Base-by-base conservation (phyloP, 192 early-diverging fungal genomes). In the Backusella tarrabulga region DNA sequence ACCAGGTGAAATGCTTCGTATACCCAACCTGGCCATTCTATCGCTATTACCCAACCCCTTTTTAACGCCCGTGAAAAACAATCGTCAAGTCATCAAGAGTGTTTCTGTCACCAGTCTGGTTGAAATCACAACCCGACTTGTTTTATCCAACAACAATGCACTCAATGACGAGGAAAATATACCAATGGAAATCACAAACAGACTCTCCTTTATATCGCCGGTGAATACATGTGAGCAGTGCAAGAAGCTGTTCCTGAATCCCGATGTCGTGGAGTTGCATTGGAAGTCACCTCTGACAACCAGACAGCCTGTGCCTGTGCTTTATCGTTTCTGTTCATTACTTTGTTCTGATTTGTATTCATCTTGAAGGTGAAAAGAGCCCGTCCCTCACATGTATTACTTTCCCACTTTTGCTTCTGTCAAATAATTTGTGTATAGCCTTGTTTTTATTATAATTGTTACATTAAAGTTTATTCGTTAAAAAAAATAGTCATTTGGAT, bases 61-160 rank as follows among this genome's bases (percentile, higher is more conserved):
- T 12, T 5, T 26, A 63, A 3, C 56, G 3, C 56, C 56, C 14
- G 56, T 29, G 9, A 63, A 29, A 8, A 6, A 1, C 56, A 29
- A 63, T 12, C 56, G 56, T 11, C 21, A 29, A 2, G 14, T 14
- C 8, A 11, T 63, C 26, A 6, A 29, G 9, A 12, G 56, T 63
- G 56, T 63, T 2, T 63, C 56, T 4, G 56, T 63, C 2, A 29
- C 56, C 1, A 63, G 56, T 63, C 56, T 63, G 23, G 56, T 63
- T n/a, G 56, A 63, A 63, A 63, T 63, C 56, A 63, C 56, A 63
- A 63, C 56, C 1, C 56, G 56, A 3, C 56, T 63, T 63, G 56
- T 63, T 4, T 12, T 63, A 26, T 26, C 54, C 54, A 26, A 3
- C 21, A 29, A 26, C 9, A n/a, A 3, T 29, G n/a, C n/a, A 54